Percentiles rank a stretch among this genome's conserved stretches.
phyloP scores from a whole-genome alignment of 768 basidiomycete species.

The Coprinopsis strossmayeri region DNA sequence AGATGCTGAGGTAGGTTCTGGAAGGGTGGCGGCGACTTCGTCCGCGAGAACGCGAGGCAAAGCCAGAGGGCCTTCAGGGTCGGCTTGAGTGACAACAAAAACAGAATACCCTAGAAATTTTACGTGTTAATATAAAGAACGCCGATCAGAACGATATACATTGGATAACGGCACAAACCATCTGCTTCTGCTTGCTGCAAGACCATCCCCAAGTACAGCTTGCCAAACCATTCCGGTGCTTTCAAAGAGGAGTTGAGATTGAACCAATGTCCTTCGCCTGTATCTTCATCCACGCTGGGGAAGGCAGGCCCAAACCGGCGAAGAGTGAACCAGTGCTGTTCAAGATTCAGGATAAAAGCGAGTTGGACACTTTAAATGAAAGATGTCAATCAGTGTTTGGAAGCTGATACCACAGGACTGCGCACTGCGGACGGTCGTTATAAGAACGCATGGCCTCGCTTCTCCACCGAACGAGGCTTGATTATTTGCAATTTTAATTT shows the following conservation, averaged over 20 bases:
- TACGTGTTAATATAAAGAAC: conserved; percentile 1
- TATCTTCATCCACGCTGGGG: conserved; percentile 33
- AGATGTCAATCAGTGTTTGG: neutral
- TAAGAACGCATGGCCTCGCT: conserved; percentile 74
- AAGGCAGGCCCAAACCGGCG: conserved; percentile 65
- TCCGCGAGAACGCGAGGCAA: conserved; percentile 69
- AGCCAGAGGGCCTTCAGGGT: conserved; percentile 45
- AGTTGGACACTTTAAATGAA: conserved; percentile 55
- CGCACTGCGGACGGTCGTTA: conserved; percentile 73
- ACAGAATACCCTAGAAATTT: conserved; percentile 64
- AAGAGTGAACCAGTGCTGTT: conserved; percentile 87
- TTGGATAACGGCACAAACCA: conserved; percentile 36
- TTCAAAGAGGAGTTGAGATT: conserved; percentile 75
- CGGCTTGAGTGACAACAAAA: conserved; percentile 64
- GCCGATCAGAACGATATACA: too few relatives aligned
- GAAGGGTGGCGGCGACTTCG: conserved; percentile 56
- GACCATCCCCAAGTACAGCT: conserved; percentile 78
- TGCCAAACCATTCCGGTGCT: conserved; percentile 77
- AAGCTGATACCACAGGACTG: conserved; percentile 8
- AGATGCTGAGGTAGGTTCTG: conserved; percentile 40
- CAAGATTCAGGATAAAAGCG: conserved; percentile 81
- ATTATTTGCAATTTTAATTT: conserved; percentile 5
- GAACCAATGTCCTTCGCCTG: conserved; percentile 71
- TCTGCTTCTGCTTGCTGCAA: conserved; percentile 82
- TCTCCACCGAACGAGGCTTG: conserved; percentile 78